Conservation (phyloP, 2,329 filamentous ascomycete genomes). For the Pyrenochaeta sp. region DNA sequence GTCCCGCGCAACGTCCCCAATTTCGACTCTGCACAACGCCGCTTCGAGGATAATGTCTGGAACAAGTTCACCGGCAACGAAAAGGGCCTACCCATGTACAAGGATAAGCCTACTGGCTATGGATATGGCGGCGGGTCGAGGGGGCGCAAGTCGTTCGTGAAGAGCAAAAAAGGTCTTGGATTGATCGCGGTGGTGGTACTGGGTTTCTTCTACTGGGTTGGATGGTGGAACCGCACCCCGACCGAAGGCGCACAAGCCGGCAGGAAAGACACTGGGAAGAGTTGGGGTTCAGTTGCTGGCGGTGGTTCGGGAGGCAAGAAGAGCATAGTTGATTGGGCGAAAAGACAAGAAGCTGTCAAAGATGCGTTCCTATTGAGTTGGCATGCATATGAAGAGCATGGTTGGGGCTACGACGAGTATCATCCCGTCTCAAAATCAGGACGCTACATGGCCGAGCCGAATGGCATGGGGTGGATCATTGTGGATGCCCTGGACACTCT, state of each 20-base stretch:
- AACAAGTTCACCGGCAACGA: constrained; percentile 65
- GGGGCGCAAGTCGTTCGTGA: constrained; percentile 59
- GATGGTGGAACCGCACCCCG: constrained; percentile 50
- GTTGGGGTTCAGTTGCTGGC: constrained; percentile 38
- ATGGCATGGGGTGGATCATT: constrained; percentile 97
- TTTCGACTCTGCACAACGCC: constrained; percentile 51
- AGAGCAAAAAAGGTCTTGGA: constrained; percentile 67
- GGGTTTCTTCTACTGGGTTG: constrained; percentile 72
- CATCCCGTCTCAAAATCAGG: constrained; percentile 82
- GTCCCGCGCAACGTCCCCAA: constrained; percentile 52
- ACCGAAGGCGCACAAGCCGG: constrained; percentile 37
- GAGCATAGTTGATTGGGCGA: constrained; percentile 71
- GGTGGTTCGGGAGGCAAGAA: constrained; percentile 37
- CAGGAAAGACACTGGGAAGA: constrained; percentile 45
- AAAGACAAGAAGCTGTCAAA: constrained; percentile 79
- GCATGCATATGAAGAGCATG: constrained; percentile 90
- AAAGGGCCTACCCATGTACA: constrained; percentile 88
- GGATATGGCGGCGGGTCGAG: constrained; percentile 63
- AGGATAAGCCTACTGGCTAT: constrained; percentile 92
- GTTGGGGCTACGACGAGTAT: constrained; percentile 92
- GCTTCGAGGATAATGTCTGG: constrained; percentile 53
- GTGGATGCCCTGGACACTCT: constrained; percentile 94
- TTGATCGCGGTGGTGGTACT: constrained; percentile 63
- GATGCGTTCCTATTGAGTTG: constrained; percentile 92
- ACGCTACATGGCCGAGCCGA: constrained; percentile 78